phyloP scores from a whole-genome alignment of 768 basidiomycete genomes.

The Panaeolus cyanescens region DNA sequence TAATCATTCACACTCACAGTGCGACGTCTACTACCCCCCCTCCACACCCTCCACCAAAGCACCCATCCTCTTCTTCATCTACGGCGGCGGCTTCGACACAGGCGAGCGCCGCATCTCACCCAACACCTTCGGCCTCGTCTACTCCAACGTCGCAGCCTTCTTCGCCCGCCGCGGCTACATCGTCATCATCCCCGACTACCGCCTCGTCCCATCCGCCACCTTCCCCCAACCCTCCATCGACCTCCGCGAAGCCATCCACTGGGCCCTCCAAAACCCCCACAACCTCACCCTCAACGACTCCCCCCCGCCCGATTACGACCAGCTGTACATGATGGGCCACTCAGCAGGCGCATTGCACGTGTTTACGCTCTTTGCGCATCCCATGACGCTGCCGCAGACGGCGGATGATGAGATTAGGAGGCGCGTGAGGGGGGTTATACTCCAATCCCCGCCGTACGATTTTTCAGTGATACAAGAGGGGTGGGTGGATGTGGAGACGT shows the following conservation, averaged over 20 bases:
- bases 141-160: conserved; percentile 60
- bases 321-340: conserved; percentile 56
- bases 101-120: conserved; percentile 50
- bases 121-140: conserved; percentile 49
- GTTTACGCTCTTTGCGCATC: conserved; percentile 44
- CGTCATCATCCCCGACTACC: conserved; percentile 71
- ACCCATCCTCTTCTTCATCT: conserved; percentile 63
- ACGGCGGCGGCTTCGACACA: conserved; percentile 63
- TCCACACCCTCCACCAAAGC: conserved; percentile 25
- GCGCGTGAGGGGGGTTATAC: conserved; percentile 45
- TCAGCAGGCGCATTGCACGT: conserved; percentile 61
- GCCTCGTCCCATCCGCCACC: conserved; percentile 56
- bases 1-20: conserved; percentile 32
- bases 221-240: conserved; percentile 61
- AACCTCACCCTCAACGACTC: conserved; percentile 27
- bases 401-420: conserved; percentile 28
- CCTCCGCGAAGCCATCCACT: conserved; percentile 58
- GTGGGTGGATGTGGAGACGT: conserved; percentile 28
- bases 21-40: conserved; percentile 68
- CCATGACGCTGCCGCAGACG: conserved; percentile 31
- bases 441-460: conserved; percentile 49
- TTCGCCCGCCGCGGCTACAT: conserved; percentile 61
- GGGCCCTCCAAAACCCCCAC: conserved; percentile 43
- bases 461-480: conserved; percentile 27
- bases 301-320: conserved; percentile 39